Base-by-base conservation (phyloP, 2,329 filamentous ascomycete genomes). In the Aspergillus sp. region DNA sequence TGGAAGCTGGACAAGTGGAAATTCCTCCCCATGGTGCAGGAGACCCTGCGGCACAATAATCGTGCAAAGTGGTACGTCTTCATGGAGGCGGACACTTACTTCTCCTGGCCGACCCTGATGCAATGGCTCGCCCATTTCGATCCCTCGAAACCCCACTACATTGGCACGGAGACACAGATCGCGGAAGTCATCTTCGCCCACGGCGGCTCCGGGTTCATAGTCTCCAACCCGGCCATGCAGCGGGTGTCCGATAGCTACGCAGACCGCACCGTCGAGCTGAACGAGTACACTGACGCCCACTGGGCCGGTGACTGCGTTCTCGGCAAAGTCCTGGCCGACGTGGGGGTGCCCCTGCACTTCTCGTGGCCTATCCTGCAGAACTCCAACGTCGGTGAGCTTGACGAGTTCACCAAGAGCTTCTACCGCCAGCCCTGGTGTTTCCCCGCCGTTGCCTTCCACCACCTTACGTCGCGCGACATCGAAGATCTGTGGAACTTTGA, bases 1-100 rank as follows among this genome's bases (percentile, higher is more conserved):
- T 73, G 75, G 80, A 76, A 73, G 51, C 68, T 83, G 35, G 80
- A 83, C 57, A 82, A 82, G 58, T 83, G 80, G 80, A 83, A 82
- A 62, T 79, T 81, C 56, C 65, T 83, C 17, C 80, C 80, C 6
- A 77, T 82, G 71, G 75, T 79, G 2, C 77, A 81, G 58, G 75
- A 78, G 58, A 73, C 79, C 0, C 70, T 76, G 40, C 62, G 64
- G 19, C 56, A 72, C 54, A 67, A 69, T 35, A 76, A 77, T 2
- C 66, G 80, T 22, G 76, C 77, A 42, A 79, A 78, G 50, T 85
- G 82, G 82, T 85, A 77, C 54, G 69, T 82, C 50, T 85, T 85
- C 62, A 76, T 82, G 44, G 82, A 84, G 58, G 76, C 79, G 0
- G 82, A 85, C 60, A 83, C 81, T 0, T 84, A 81, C 57, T 64